Conservation (phyloP, 2,329 filamentous ascomycete genomes). For the Hypoxylon sp. region DNA sequence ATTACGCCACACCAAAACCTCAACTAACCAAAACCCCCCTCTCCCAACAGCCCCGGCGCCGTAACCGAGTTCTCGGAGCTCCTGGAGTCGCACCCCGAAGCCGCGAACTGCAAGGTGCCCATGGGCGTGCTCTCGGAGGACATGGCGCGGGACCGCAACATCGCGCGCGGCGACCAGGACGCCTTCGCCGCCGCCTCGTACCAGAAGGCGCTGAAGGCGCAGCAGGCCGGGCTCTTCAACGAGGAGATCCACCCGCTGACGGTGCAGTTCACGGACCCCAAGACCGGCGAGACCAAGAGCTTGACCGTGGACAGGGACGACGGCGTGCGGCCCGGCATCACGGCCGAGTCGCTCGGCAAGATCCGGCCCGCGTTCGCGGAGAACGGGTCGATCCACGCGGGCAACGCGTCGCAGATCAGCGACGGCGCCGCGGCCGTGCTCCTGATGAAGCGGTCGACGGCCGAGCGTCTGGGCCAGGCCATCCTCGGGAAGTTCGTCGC, state of each 20-base stretch:
- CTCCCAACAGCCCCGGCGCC: conserved; percentile 73
- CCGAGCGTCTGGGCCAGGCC: conserved; percentile 84
- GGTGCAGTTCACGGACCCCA: conserved; percentile 89
- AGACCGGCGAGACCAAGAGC: conserved; percentile 84
- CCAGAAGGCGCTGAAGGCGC: conserved; percentile 86
- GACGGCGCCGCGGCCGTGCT: conserved; percentile 95
- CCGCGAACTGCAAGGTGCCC: conserved; percentile 95
- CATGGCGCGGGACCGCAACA: conserved; percentile 87
- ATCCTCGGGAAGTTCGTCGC: conserved; percentile 94
- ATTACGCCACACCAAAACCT: background rate
- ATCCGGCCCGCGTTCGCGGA: conserved; percentile 90
- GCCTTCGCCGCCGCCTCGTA: conserved; percentile 94
- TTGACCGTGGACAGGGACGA: conserved; percentile 88
- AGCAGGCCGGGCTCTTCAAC: conserved; percentile 88
- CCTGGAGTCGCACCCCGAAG: conserved; percentile 80
- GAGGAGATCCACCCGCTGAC: conserved; percentile 89
- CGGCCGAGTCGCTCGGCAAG: conserved; percentile 86
- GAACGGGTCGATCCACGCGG: conserved; percentile 92
- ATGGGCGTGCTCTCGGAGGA: conserved; percentile 95
- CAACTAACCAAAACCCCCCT: conserved; percentile 6
- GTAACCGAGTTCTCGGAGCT: conserved; percentile 93
- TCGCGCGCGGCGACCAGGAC: conserved; percentile 80
- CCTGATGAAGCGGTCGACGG: conserved; percentile 92
- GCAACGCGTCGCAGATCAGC: conserved; percentile 94
- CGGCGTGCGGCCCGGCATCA: conserved; percentile 85